These are phyloP conservation scores for Arachnomyces sp. DNA, from an alignment of 2,329 filamentous ascomycete genomes.

Conservation along the genomic window DNA sequence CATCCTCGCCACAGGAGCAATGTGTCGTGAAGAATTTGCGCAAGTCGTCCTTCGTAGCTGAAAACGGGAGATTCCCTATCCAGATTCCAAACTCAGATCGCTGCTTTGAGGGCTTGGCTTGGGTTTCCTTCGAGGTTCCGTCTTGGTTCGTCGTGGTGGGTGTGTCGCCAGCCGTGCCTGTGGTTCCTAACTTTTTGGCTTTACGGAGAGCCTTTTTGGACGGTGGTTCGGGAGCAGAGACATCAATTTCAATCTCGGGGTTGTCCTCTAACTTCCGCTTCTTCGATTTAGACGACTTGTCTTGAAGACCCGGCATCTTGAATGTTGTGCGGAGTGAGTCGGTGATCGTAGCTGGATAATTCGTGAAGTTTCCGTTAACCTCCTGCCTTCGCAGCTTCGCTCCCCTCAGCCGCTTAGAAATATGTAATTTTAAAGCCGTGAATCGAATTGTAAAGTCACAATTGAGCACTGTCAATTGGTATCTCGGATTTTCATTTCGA, in stretches of 20 bases:
- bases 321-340: neutral
- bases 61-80: slow-evolving; percentile 93
- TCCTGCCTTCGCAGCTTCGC: too few species aligned
- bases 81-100: slow-evolving; percentile 81
- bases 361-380: too few species aligned
- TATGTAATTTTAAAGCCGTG: too few species aligned
- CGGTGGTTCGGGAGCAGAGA: slow-evolving; percentile 80
- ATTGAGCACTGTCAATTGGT: neutral
- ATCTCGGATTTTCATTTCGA: neutral
- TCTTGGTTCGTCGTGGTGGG: slow-evolving; percentile 31
- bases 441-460: too few species aligned
- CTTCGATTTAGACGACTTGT: slow-evolving; percentile 31
- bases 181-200: slow-evolving; percentile 60
- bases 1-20: slow-evolving; percentile 55
- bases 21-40: slow-evolving; percentile 71
- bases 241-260: slow-evolving; percentile 75
- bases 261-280: slow-evolving; percentile 60
- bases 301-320: slow-evolving; percentile 22
- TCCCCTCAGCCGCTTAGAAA: too few species aligned
- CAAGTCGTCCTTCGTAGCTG: slow-evolving; percentile 63
- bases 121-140: slow-evolving; percentile 1
- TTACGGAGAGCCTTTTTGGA: slow-evolving; percentile 89
- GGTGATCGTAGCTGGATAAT: too few species aligned
- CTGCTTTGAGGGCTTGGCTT: slow-evolving; percentile 24
- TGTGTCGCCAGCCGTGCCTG: slow-evolving; percentile 15